Base-by-base conservation (phyloP, 495 filamentous ascomycete genomes). In the Cenococcum geophilum region DNA sequence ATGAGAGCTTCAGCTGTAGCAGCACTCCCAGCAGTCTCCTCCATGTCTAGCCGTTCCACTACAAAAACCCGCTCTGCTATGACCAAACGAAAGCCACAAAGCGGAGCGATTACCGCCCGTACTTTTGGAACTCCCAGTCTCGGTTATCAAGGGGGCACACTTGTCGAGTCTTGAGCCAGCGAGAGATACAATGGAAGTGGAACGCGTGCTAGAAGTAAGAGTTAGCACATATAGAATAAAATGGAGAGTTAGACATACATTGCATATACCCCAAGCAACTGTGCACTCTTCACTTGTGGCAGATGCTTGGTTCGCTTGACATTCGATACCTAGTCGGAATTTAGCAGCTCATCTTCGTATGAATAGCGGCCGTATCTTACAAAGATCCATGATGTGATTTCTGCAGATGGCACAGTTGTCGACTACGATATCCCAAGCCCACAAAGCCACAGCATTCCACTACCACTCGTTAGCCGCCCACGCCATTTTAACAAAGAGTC, bases 111-210 rank as follows among this genome's bases (percentile, higher is more conserved):
- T 83, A 89, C 70, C 87, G 82, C 57, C 93, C 93, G 71, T 99
- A 99, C 71, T 97, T 97, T 77, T 99, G 93, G 82, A 97, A 97
- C 71, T 97, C 93, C 93, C 93, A 99, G 74, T 97, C 93, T 67
- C 92, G 82, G 78, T 99, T 99, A 76, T 99, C 93, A 25, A 99
- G 81, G 2, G 93, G 93, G 70, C 93, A 99, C 53, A 99, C 93
- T 75, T 97, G 93, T 59, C 95, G 89, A n/a, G 93, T 97, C 81
- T 99, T 99, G 42, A 99, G 79, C 93, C 93, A 99, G 74, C 93
- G 85, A 4, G 95, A 97, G 73, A 99, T 99, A 79, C 93, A 99
- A 77, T 99, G 93, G 79, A 99, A 99, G 76, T 99, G 93, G 80
- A 99, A 99, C 6, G 93, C 93, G 71, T 99, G 93, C 93, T 98